Conservation (phyloP, 768 basidiomycete species). For the Suillus placidus region DNA sequence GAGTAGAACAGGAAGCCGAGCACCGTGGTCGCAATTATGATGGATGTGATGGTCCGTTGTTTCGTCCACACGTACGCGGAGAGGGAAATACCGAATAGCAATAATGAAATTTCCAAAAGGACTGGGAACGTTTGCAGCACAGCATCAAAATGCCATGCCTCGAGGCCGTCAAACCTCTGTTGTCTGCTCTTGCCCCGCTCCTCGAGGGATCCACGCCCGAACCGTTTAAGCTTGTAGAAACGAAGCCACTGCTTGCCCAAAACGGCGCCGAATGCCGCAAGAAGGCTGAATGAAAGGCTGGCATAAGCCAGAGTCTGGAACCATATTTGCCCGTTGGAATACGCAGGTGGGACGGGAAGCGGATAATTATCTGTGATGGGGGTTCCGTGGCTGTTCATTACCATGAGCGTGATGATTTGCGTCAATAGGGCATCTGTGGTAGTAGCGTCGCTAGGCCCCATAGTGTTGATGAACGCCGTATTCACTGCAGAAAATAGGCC, state of each 20-base stretch:
- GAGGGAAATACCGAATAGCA: constrained; percentile 18
- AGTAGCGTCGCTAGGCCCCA: constrained; percentile 1
- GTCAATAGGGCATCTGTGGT: constrained; percentile 11
- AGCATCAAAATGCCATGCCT: constrained; percentile 18
- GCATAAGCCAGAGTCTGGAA: constrained; percentile 18
- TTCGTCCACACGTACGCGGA: constrained; percentile 14
- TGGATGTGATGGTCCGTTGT: constrained; percentile 10
- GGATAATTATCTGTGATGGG: neutral
- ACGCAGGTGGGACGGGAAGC: neutral
- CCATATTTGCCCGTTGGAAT: constrained; percentile 8
- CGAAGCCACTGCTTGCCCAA: constrained; percentile 20
- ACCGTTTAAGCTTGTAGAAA: constrained; percentile 8
- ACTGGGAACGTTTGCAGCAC: constrained; percentile 18
- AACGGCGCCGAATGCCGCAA: constrained; percentile 20
- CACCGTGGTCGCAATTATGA: constrained; percentile 13
- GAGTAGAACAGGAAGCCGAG: constrained; percentile 16
- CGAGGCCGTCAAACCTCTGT: constrained; percentile 16
- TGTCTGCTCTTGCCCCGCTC: constrained; percentile 15
- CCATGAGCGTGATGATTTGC: constrained; percentile 3
- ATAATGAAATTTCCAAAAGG: constrained; percentile 17
- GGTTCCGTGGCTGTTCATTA: constrained; percentile 12
- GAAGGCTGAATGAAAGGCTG: constrained; percentile 17
- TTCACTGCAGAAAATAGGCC: constrained; percentile 21
- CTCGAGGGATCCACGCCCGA: constrained; percentile 8
- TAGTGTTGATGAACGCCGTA: constrained; percentile 14